Percentiles rank a stretch among this genome's conserved stretches.
phyloP scores from a whole-genome alignment of 768 basidiomycete species.

The Hypholoma fasciculare region DNA sequence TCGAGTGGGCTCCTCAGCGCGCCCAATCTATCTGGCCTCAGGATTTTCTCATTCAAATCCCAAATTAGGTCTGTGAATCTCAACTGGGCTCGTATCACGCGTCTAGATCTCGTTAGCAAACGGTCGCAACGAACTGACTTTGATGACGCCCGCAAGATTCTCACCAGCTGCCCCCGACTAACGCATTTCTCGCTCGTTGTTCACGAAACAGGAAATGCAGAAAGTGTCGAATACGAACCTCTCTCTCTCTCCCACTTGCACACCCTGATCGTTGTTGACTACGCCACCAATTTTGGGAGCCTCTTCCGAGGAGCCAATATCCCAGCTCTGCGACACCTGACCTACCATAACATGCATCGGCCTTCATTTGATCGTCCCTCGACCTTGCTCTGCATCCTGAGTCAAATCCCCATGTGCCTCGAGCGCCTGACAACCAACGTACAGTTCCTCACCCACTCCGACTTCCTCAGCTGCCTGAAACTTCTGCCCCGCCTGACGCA shows the following conservation, averaged over 20 bases:
- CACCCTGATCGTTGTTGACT: conserved; percentile 10
- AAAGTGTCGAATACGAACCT: neutral
- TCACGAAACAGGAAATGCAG: neutral
- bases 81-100: conserved; percentile 8
- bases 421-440: conserved; percentile 9
- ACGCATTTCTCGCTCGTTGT: conserved; percentile 8
- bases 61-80: neutral
- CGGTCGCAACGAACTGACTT: neutral
- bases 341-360: conserved; percentile 9
- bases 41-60: conserved; percentile 7
- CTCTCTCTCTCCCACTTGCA: conserved; percentile 9
- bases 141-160: conserved; percentile 5
- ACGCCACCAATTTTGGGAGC: neutral
- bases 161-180: conserved; percentile 8
- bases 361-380: conserved; percentile 6
- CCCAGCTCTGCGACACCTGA: conserved; percentile 9
- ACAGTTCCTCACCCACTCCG: conserved; percentile 8
- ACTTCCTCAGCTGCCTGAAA: conserved; percentile 10
- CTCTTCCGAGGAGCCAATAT: conserved; percentile 9
- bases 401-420: conserved; percentile 2
- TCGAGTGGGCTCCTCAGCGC: conserved; percentile 9
- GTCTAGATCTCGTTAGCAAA: conserved; percentile 7
- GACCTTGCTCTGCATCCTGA: conserved; percentile 10
- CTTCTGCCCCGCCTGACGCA: conserved; percentile 3
- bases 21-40: conserved; percentile 1